These are phyloP conservation scores for Magnusiomyces suaveolens DNA, from an alignment of 1,139 yeast species.

Conservation along the genomic window DNA sequence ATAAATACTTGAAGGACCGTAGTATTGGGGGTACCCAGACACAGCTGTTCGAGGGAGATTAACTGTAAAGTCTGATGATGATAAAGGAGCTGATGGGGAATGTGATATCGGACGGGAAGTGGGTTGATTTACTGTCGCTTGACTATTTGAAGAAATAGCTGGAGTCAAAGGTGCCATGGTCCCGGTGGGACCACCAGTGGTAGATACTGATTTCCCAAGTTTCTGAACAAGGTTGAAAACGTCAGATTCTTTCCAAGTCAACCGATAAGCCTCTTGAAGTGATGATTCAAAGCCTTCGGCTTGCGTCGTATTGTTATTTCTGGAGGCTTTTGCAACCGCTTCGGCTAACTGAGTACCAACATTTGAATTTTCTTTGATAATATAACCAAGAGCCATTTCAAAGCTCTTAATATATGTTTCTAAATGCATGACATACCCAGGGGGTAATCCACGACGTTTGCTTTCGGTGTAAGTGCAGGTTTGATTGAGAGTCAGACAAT, in stretches of 20 bases:
- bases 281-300: not conserved
- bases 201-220: not conserved
- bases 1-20: slow-evolving; percentile 5
- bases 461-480: slow-evolving; percentile 19
- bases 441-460: slow-evolving; percentile 18
- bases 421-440: slow-evolving; percentile 18
- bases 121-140: not conserved
- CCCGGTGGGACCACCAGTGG: not conserved
- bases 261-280: not conserved
- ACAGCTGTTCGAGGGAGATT: not conserved
- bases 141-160: not conserved
- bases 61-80: not conserved
- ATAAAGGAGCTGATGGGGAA: not conserved
- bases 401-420: slow-evolving; percentile 14
- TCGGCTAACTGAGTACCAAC: not conserved
- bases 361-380: not conserved
- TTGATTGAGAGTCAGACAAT: slow-evolving; percentile 15
- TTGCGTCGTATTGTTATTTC: not conserved
- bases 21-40: slow-evolving; percentile 6
- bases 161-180: not conserved
- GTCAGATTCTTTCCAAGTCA: not conserved
- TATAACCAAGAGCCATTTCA: slow-evolving; percentile 16
- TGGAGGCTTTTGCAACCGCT: not conserved
- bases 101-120: not conserved
- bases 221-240: not conserved